Conservation (phyloP, 805 yeast genomes). For the Myxozyma udenii region DNA sequence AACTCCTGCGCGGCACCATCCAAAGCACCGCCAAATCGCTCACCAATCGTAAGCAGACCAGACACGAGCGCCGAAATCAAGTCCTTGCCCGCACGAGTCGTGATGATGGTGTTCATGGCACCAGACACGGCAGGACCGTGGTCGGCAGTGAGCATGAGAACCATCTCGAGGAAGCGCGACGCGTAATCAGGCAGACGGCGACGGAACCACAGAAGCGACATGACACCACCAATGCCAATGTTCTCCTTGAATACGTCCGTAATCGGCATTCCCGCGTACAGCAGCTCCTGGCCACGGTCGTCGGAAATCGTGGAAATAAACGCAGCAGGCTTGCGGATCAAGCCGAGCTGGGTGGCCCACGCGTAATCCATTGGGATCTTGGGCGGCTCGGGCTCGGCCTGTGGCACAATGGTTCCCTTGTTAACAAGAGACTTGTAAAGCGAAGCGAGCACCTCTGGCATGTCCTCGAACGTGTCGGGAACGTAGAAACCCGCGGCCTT, state of each 20-base stretch:
- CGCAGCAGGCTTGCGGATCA: constrained; percentile 49
- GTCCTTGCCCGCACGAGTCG: constrained; percentile 50
- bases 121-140: constrained; percentile 51
- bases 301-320: constrained; percentile 49
- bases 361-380: constrained; percentile 49
- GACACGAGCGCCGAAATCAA: constrained; percentile 47
- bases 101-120: constrained; percentile 49
- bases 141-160: constrained; percentile 49
- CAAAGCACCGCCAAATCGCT: constrained; percentile 48
- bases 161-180: constrained; percentile 48
- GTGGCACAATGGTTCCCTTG: constrained; percentile 41
- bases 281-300: constrained; percentile 48
- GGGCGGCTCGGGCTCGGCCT: constrained; percentile 46
- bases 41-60: constrained; percentile 47
- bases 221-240: constrained; percentile 49
- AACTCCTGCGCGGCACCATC: constrained; percentile 49
- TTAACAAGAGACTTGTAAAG: constrained; percentile 76
- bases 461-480: constrained; percentile 65
- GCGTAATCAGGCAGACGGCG: constrained; percentile 46
- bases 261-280: constrained; percentile 49
- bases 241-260: constrained; percentile 48
- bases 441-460: constrained; percentile 41
- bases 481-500: constrained; percentile 91
- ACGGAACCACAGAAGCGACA: constrained; percentile 49
- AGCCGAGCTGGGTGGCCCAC: constrained; percentile 50